Evolutionary conservation across 176 grass and related monocot genomes (phyloP).

Genomic region (Juncus effusus): DNA sequence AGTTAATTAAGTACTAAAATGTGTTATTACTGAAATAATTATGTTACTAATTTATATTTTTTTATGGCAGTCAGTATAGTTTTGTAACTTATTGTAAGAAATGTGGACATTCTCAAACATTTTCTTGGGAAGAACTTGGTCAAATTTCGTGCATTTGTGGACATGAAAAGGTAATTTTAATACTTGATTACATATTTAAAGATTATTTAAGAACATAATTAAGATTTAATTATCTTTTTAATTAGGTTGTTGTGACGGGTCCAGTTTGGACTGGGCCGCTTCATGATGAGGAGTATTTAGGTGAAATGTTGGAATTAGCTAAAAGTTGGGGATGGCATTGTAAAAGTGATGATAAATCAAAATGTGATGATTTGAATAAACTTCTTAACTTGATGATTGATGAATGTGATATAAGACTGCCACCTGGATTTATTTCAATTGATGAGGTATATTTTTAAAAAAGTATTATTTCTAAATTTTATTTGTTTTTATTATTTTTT

Average conservation of each 20-base stretch:
- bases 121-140: slow-evolving; percentile 77
- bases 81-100: slow-evolving; percentile 79
- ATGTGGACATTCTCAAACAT: slow-evolving; percentile 75
- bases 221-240: neutral
- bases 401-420: slow-evolving; percentile 62
- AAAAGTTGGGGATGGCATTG: slow-evolving; percentile 63
- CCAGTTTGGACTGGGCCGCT: slow-evolving; percentile 85
- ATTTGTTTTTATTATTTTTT: neutral
- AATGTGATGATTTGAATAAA: slow-evolving; percentile 44
- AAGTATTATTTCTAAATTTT: slow-evolving; percentile 8
- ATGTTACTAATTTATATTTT: slow-evolving; percentile 22
- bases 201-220: slow-evolving; percentile 6
- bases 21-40: neutral
- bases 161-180: slow-evolving; percentile 50
- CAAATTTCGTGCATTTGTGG: slow-evolving; percentile 68
- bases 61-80: slow-evolving; percentile 63
- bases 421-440: slow-evolving; percentile 88
- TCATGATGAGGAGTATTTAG: slow-evolving; percentile 60
- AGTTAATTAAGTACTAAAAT: slow-evolving; percentile 6
- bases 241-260: slow-evolving; percentile 63
- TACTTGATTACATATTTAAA: slow-evolving; percentile 8
- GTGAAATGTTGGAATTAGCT: slow-evolving; percentile 74
- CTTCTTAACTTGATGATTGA: slow-evolving; percentile 81
- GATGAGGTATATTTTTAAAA: slow-evolving; percentile 43
- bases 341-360: slow-evolving; percentile 27